phyloP scores from a whole-genome alignment of 2,329 filamentous ascomycete genomes.

The Pyrenochaeta sp. region DNA sequence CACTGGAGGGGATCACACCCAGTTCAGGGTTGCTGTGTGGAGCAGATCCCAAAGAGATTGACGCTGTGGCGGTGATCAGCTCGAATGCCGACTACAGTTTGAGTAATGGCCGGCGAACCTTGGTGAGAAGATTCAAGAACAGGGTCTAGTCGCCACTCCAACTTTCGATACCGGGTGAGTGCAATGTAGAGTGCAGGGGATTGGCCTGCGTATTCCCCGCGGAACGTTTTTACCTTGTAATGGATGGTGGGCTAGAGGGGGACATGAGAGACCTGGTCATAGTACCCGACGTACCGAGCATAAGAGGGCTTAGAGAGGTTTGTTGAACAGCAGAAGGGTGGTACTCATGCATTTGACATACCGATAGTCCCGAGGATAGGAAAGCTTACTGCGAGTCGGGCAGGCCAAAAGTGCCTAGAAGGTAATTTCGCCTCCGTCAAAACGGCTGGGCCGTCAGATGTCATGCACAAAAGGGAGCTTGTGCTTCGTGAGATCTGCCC shows the following conservation, averaged over 20 bases:
- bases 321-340: conserved; percentile 8
- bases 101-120: conserved; percentile 24
- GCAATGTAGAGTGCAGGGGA: conserved; percentile 24
- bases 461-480: conserved; percentile 23
- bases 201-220: conserved; percentile 24
- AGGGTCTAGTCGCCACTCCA: conserved; percentile 38
- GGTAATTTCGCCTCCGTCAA: conserved; percentile 24
- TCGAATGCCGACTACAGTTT: conserved; percentile 29
- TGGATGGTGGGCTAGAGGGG: conserved; percentile 15
- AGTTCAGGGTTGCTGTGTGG: conserved; percentile 19
- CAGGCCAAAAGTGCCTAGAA: conserved; percentile 31
- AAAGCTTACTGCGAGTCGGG: conserved; percentile 30
- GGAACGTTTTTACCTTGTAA: conserved; percentile 31
- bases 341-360: conserved; percentile 4
- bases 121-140: conserved; percentile 31
- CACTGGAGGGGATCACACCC: conserved; percentile 19
- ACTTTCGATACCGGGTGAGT: conserved; percentile 33
- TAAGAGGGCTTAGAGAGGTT: conserved; percentile 15
- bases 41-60: conserved; percentile 27
- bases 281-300: conserved; percentile 7
- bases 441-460: conserved; percentile 28
- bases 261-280: conserved; percentile 14
- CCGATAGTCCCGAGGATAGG: conserved; percentile 12
- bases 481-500: conserved; percentile 28
- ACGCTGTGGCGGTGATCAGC: conserved; percentile 43